These are phyloP conservation scores for Cyberlindnera veronae DNA, from an alignment of 805 yeast species.

Conservation along the genomic window DNA sequence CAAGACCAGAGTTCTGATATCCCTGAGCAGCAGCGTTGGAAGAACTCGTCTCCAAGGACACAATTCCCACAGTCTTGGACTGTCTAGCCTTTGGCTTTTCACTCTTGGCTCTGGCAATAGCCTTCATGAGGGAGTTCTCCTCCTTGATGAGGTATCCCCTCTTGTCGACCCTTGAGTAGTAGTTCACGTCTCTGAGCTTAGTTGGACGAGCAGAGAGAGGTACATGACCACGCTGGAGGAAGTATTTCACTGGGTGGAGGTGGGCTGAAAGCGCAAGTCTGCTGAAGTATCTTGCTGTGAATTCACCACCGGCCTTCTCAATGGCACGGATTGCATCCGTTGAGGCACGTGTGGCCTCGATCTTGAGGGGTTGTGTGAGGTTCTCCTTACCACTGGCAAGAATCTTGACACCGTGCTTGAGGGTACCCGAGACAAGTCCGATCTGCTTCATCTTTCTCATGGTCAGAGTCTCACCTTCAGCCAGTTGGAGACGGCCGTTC, in stretches of 20 bases:
- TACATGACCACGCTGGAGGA: slow-evolving; percentile 67
- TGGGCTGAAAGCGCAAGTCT: slow-evolving; percentile 71
- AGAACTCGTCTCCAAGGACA: slow-evolving; percentile 12
- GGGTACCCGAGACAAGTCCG: slow-evolving; percentile 68
- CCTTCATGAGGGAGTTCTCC: slow-evolving; percentile 20
- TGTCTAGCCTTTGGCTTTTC: slow-evolving; percentile 10
- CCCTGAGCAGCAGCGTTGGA: slow-evolving; percentile 24
- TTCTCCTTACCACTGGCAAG: slow-evolving; percentile 60
- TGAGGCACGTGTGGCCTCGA: slow-evolving; percentile 84
- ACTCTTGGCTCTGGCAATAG: slow-evolving; percentile 21
- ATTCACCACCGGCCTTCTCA: slow-evolving; percentile 69
- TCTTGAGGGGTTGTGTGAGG: slow-evolving; percentile 56
- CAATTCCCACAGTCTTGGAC: slow-evolving; percentile 8
- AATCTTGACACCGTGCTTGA: slow-evolving; percentile 78
- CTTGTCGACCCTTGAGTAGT: slow-evolving; percentile 64
- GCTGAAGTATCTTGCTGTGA: slow-evolving; percentile 68
- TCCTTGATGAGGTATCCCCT: slow-evolving; percentile 69
- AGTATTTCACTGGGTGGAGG: slow-evolving; percentile 66
- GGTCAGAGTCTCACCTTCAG: slow-evolving; percentile 60
- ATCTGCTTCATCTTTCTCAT: slow-evolving; percentile 73
- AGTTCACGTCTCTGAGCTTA: slow-evolving; percentile 72
- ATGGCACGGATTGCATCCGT: slow-evolving; percentile 67
- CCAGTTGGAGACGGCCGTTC: slow-evolving; percentile 56
- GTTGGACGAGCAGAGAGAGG: slow-evolving; percentile 88
- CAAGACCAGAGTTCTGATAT: slow-evolving; percentile 23